These are phyloP conservation scores for Melanopsichium pennsylvanicum DNA, from an alignment of 1,284 basidiomycete species.

Conservation along the genomic window DNA sequence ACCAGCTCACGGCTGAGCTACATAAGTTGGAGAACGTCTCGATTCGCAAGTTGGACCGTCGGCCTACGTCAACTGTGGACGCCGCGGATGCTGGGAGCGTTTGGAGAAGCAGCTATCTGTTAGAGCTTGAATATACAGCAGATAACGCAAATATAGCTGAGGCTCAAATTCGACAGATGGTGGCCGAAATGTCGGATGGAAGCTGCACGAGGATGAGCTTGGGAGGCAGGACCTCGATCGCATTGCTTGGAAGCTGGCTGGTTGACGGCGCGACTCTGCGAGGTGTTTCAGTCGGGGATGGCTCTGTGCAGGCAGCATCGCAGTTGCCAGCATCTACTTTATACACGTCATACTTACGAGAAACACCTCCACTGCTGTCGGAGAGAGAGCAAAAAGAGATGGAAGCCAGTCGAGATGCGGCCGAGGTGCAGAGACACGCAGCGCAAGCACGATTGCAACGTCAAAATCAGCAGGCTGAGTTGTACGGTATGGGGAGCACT, in stretches of 20 bases:
- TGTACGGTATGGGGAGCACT: constrained; percentile 18
- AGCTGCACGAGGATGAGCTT: constrained; percentile 3
- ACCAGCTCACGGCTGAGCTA: constrained; percentile 15
- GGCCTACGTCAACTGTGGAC: constrained; percentile 18
- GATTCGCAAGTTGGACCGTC: constrained; percentile 38
- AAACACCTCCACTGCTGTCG: constrained; percentile 6
- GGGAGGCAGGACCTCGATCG: constrained; percentile 7
- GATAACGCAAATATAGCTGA: constrained; percentile 8
- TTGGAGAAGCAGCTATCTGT: constrained; percentile 37
- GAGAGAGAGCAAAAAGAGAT: constrained; percentile 35
- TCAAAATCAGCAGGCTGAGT: constrained; percentile 30
- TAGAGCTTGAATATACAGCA: constrained; percentile 39
- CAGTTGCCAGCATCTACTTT: constrained; percentile 9
- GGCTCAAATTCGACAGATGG: constrained; percentile 21
- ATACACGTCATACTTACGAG: not conserved
- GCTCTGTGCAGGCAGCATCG: not conserved
- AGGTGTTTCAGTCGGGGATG: constrained; percentile 1
- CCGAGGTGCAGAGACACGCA: constrained; percentile 38
- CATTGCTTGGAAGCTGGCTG: constrained; percentile 36
- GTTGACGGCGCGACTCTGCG: constrained; percentile 24
- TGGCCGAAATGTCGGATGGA: constrained; percentile 13
- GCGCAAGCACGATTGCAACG: constrained; percentile 22
- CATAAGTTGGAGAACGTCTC: constrained; percentile 7
- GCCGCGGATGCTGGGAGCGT: constrained; percentile 8
- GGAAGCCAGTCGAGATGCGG: constrained; percentile 32